Percentiles rank a stretch among this genome's conserved stretches.
Evolutionary conservation across 345 rosid genomes (phyloP).

Genomic region (Hibiscus trionum): DNA sequence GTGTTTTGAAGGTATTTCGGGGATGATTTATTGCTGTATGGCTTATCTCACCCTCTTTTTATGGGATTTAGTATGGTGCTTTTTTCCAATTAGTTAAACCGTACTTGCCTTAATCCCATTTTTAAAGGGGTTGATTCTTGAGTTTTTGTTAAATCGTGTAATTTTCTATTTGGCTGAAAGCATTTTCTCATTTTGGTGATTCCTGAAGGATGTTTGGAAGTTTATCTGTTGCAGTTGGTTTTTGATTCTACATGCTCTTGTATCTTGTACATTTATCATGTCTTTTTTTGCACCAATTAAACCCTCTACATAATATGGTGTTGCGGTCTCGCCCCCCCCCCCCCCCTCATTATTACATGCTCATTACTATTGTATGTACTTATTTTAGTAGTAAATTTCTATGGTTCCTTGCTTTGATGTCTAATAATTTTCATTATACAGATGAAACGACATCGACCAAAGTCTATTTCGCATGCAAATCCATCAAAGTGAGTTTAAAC

Average conservation of each 20-base stretch:
- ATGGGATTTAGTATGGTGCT: neutral
- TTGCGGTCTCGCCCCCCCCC: neutral
- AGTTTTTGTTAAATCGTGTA: neutral
- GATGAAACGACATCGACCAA: conserved; percentile 33
- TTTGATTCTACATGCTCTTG: neutral
- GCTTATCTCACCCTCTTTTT: neutral
- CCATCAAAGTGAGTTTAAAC: conserved; percentile 30
- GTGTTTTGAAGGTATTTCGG: conserved; percentile 67
- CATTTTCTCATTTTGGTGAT: neutral
- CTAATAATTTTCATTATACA: conserved; percentile 14
- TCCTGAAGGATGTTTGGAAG: neutral
- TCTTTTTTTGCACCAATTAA: neutral
- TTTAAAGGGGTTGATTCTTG: neutral
- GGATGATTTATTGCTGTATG: neutral
- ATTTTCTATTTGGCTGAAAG: neutral
- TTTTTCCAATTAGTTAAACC: neutral
- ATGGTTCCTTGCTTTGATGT: neutral
- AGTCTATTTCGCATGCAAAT: conserved; percentile 17
- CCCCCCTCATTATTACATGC: neutral
- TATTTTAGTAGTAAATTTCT: neutral
- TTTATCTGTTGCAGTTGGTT: neutral
- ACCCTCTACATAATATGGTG: neutral
- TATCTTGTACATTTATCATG: neutral
- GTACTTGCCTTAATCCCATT: neutral
- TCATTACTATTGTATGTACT: neutral